Evolutionary conservation across 768 basidiomycete species (phyloP), one percentile per base, ranked within the genome.

Genomic region (Gloeopeniophorella convolvens): DNA sequence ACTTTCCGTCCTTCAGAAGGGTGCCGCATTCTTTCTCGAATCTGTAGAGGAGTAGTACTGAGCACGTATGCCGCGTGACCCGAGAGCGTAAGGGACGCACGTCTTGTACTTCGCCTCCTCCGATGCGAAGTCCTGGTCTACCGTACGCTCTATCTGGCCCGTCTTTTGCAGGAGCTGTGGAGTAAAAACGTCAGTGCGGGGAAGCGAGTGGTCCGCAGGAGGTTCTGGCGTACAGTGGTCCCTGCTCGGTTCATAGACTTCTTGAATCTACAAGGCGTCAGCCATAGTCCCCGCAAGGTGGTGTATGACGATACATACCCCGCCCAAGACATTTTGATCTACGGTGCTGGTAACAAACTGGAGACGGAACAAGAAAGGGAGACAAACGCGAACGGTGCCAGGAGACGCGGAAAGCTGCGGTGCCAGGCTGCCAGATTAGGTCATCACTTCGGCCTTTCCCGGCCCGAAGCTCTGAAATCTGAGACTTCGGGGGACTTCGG

Each of bases 21-120:
- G 79, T 78, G 63, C 85, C 84, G 48, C 88, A 87, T 76, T 98
- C 95, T 74, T 97, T 99, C 78, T 99, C 95, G 68, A 86, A 91
- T 27, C 95, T 97, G 54, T 36, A 8, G 23, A 33, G 32, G 28
- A 13, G 21, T 30, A 13, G 16, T 18, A 24, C 15, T 42, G 33
- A 44, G 39, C 40, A n/a, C 27, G n/a, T n/a, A n/a, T n/a, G n/a
- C n/a, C n/a, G 43, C 27, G 31, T 27, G 47, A 34, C 27, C 13
- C 20, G 31, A 24, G 46, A n/a, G 6, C 35, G 7, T 13, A 30
- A 45, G 18, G 23, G 11, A 71, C 90, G 66, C 66, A 96, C 94
- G 78, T 78, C 71, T 82, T 80, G 73, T 82, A 97, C 64, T 93
- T 89, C 41, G 83, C 79, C 65, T 96, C 91, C 67, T 96, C 94